A percentile compares a stretch with the other conserved stretches of the same genome.
Evolutionary conservation across 129 eudicot genomes (phyloP).

Genomic region (Apium graveolens): DNA sequence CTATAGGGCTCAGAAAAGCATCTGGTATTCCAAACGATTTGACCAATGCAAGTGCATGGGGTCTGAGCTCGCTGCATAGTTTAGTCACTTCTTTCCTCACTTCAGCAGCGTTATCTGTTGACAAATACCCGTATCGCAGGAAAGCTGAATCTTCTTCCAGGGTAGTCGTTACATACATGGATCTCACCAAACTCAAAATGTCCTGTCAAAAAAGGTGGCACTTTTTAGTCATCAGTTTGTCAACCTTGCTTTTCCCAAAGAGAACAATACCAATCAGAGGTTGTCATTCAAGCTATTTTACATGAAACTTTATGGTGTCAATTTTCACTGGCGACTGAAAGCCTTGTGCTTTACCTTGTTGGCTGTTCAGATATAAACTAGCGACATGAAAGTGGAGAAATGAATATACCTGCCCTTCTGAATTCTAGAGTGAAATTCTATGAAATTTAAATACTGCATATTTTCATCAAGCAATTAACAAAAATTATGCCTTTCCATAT

Average conservation of each 20-base stretch:
- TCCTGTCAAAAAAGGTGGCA: slow-evolving; percentile 34
- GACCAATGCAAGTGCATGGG: slow-evolving; percentile 82
- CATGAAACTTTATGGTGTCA: neutral
- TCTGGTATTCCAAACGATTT: slow-evolving; percentile 88
- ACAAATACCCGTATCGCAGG: slow-evolving; percentile 79
- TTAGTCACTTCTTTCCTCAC: slow-evolving; percentile 74
- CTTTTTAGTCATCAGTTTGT: neutral
- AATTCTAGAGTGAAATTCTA: neutral
- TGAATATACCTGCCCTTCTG: neutral
- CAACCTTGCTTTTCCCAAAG: neutral
- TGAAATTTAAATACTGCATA: neutral
- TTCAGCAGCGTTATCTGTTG: slow-evolving; percentile 57
- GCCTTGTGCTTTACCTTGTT: neutral
- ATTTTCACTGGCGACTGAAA: neutral
- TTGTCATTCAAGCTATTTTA: neutral
- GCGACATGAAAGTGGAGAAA: neutral
- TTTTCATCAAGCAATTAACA: neutral
- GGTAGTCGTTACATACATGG: slow-evolving; percentile 55
- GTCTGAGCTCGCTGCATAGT: slow-evolving; percentile 77
- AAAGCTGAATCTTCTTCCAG: slow-evolving; percentile 87
- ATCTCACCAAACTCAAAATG: slow-evolving; percentile 52
- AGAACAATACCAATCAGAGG: neutral
- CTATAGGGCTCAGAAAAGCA: slow-evolving; percentile 82
- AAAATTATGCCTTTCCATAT: neutral
- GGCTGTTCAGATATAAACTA: neutral